Conservation (phyloP, 1,284 basidiomycete species). For the Cutaneotrichosporon dermatis region DNA sequence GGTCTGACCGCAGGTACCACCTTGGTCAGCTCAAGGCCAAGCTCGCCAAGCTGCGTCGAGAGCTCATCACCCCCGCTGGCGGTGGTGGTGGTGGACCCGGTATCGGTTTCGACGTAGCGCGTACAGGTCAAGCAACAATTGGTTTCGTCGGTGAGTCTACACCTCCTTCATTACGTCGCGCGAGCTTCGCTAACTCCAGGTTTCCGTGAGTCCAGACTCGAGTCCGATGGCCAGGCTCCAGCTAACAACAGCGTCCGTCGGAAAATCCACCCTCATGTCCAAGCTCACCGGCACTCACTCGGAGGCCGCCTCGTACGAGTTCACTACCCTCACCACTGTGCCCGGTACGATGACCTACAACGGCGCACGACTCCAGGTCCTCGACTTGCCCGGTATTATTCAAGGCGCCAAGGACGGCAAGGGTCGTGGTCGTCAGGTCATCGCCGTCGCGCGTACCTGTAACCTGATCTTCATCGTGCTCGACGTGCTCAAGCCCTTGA, state of each 20-base stretch:
- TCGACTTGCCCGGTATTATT: slow-evolving; percentile 67
- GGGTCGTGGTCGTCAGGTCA: slow-evolving; percentile 93
- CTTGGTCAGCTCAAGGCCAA: slow-evolving; percentile 95
- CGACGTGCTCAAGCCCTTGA: slow-evolving; percentile 94
- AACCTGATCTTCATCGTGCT: slow-evolving; percentile 98
- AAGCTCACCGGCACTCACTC: slow-evolving; percentile 97
- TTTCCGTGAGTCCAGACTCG: background rate
- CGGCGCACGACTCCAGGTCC: slow-evolving; percentile 61
- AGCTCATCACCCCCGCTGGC: slow-evolving; percentile 76
- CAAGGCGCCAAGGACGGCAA: slow-evolving; percentile 98
- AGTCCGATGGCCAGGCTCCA: too few species aligned
- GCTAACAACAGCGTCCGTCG: slow-evolving; percentile 17
- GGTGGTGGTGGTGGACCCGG: slow-evolving; percentile 75
- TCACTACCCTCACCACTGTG: slow-evolving; percentile 69
- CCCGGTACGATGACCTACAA: slow-evolving; percentile 77
- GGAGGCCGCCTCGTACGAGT: slow-evolving; percentile 97
- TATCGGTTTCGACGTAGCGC: slow-evolving; percentile 91
- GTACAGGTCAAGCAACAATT: slow-evolving; percentile 92
- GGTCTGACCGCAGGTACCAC: slow-evolving; percentile 63
- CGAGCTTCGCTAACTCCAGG: background rate
- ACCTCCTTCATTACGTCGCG: background rate
- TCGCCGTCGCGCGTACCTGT: slow-evolving; percentile 92
- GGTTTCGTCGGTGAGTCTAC: slow-evolving; percentile 64
- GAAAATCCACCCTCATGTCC: slow-evolving; percentile 92
- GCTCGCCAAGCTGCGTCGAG: slow-evolving; percentile 91